These are phyloP conservation scores for Cucurbita maxima DNA, from an alignment of 306 rosid genomes.

Conservation along the genomic window DNA sequence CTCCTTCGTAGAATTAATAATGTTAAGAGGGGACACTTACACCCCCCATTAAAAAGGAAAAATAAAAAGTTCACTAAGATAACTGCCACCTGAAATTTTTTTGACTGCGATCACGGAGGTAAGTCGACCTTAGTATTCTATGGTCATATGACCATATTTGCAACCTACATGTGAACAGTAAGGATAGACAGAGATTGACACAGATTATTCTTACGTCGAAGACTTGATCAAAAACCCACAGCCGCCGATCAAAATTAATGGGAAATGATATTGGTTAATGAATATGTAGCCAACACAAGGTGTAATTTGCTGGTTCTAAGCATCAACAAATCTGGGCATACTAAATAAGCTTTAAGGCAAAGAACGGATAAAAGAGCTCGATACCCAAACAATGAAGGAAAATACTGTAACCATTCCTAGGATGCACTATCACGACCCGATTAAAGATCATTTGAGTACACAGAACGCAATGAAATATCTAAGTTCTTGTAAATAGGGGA, in stretches of 20 bases:
- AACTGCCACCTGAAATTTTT: background rate
- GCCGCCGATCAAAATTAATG: background rate
- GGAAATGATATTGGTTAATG: background rate
- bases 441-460: background rate
- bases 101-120: background rate
- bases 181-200: background rate
- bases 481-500: background rate
- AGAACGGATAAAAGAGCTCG: background rate
- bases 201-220: background rate
- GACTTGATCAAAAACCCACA: background rate
- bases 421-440: background rate
- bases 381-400: background rate
- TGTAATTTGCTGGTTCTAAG: background rate
- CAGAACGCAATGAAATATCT: background rate
- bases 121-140: background rate
- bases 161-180: background rate
- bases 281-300: background rate
- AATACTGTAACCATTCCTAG: background rate
- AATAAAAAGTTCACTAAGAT: background rate
- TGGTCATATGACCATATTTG: background rate
- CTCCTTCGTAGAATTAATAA: background rate
- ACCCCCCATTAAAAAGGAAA: background rate
- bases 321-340: background rate
- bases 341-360: background rate
- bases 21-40: background rate